A percentile compares a stretch with the other conserved stretches of the same genome.
Evolutionary conservation across 2,329 filamentous ascomycete genomes (phyloP).

Genomic region (Alternaria arborescens): DNA sequence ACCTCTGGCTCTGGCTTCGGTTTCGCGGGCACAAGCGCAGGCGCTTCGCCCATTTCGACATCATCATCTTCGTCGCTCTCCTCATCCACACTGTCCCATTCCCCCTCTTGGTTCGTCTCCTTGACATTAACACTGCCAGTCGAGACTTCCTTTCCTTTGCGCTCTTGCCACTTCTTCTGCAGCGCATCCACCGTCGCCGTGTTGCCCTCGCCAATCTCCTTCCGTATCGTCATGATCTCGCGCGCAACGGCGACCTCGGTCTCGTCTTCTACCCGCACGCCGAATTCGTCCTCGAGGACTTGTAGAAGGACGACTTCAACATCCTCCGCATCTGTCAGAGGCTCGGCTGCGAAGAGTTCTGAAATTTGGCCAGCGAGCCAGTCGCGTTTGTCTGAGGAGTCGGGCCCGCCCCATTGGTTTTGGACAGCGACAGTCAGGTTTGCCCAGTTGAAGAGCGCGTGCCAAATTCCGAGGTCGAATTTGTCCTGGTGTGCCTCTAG

Average conservation of each 20-base stretch:
- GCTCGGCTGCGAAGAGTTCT: slow-evolving; percentile 72
- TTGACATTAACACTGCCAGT: slow-evolving; percentile 56
- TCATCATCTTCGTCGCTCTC: slow-evolving; percentile 60
- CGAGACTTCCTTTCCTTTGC: slow-evolving; percentile 66
- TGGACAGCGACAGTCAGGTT: slow-evolving; percentile 86
- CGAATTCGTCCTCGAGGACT: slow-evolving; percentile 95
- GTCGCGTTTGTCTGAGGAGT: slow-evolving; percentile 87
- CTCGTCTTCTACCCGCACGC: slow-evolving; percentile 90
- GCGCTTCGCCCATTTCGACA: slow-evolving; percentile 50
- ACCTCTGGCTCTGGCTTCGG: slow-evolving; percentile 49
- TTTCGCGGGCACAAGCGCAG: slow-evolving; percentile 45
- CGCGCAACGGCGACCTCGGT: slow-evolving; percentile 77
- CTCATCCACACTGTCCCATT: slow-evolving; percentile 56
- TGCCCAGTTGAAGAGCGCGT: slow-evolving; percentile 86
- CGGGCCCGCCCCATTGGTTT: slow-evolving; percentile 86
- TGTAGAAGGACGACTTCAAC: slow-evolving; percentile 86
- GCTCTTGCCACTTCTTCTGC: slow-evolving; percentile 69
- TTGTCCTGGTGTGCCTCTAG: slow-evolving; percentile 42
- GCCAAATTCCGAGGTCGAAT: slow-evolving; percentile 86
- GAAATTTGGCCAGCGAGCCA: slow-evolving; percentile 92
- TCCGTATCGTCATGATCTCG: slow-evolving; percentile 73
- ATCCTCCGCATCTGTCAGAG: slow-evolving; percentile 76
- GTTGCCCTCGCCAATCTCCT: slow-evolving; percentile 70
- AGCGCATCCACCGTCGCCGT: slow-evolving; percentile 71
- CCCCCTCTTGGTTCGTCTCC: slow-evolving; percentile 64